Conservation (phyloP, 2,329 filamentous ascomycete species). For the Hymenoscyphus occultus region DNA sequence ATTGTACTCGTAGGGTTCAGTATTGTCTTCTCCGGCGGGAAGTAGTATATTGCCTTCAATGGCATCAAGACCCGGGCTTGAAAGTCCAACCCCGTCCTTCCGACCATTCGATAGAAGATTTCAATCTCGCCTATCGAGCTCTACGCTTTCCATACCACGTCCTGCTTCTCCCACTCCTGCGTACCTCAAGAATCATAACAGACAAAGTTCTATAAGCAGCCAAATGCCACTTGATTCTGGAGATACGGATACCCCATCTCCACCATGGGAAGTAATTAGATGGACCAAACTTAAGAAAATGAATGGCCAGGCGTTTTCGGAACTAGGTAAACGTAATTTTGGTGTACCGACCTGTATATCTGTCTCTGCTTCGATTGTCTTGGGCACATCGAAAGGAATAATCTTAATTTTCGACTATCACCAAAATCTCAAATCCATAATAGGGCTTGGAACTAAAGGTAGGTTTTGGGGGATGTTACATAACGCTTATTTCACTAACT, state of each 20-base stretch:
- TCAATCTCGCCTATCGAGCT: constrained; percentile 71
- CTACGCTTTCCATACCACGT: constrained; percentile 60
- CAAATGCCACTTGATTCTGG: constrained; percentile 60
- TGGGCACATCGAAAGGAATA: constrained; percentile 92
- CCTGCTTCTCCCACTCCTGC: constrained; percentile 62
- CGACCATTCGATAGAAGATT: constrained; percentile 94
- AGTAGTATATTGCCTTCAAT: constrained; percentile 71
- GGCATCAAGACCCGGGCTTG: constrained; percentile 61
- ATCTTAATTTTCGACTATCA: constrained; percentile 97
- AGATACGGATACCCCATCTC: constrained; percentile 67
- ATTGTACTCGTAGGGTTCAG: constrained; percentile 50
- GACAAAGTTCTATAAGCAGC: constrained; percentile 75
- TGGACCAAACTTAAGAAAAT: constrained; percentile 95
- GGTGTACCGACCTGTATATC: constrained; percentile 86
- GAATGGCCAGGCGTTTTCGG: constrained; percentile 85
- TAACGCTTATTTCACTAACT: constrained; percentile 34
- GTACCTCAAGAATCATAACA: constrained; percentile 72
- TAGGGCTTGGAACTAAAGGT: constrained; percentile 91
- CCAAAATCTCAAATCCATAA: constrained; percentile 89
- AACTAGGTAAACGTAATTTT: constrained; percentile 88
- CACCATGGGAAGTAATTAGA: constrained; percentile 94
- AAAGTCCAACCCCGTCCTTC: constrained; percentile 76
- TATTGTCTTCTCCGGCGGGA: constrained; percentile 64
- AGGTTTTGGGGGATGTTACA: constrained; percentile 30
- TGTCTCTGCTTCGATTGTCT: constrained; percentile 80